Evolutionary conservation across 2,329 filamentous ascomycete genomes (phyloP).

Genomic region (Thielaviopsis populi): DNA sequence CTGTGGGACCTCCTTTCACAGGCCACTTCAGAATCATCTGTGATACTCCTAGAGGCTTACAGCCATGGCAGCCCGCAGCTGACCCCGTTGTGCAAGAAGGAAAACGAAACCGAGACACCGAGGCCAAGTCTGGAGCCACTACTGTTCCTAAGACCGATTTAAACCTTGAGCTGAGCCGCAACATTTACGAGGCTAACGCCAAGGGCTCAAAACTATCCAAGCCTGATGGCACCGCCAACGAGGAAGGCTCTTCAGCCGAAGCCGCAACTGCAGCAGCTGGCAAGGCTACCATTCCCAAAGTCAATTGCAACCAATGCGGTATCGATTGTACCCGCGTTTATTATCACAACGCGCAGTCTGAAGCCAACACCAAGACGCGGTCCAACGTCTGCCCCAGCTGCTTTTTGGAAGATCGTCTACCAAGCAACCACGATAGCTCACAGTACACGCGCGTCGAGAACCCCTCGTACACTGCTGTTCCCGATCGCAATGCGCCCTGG

Average conservation of each 20-base stretch:
- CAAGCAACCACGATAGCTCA: slow-evolving; percentile 58
- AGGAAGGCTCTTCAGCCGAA: slow-evolving; percentile 50
- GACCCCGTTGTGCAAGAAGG: slow-evolving; percentile 52
- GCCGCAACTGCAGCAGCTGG: slow-evolving; percentile 49
- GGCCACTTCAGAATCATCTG: slow-evolving; percentile 94
- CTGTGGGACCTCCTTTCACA: slow-evolving; percentile 90
- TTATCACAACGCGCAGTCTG: slow-evolving; percentile 42
- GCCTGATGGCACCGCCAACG: slow-evolving; percentile 56
- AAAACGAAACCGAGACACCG: slow-evolving; percentile 50
- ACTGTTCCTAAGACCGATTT: slow-evolving; percentile 61
- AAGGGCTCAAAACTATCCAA: slow-evolving; percentile 60
- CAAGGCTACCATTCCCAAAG: slow-evolving; percentile 50
- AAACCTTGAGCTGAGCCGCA: slow-evolving; percentile 84
- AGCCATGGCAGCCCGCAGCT: slow-evolving; percentile 84
- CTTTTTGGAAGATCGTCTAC: slow-evolving; percentile 71
- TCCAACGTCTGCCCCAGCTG: slow-evolving; percentile 88
- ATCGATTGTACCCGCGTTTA: slow-evolving; percentile 65
- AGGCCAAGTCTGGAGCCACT: slow-evolving; percentile 52
- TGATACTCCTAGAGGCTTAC: slow-evolving; percentile 85
- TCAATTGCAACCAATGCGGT: slow-evolving; percentile 82
- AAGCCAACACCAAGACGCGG: slow-evolving; percentile 51
- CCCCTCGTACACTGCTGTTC: slow-evolving; percentile 59
- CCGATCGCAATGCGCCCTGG: slow-evolving; percentile 79
- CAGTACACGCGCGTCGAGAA: slow-evolving; percentile 88
- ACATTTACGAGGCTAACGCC: slow-evolving; percentile 85